Evolutionary conservation across 768 basidiomycete species (phyloP).

Genomic region (Artomyces pyxidatus): DNA sequence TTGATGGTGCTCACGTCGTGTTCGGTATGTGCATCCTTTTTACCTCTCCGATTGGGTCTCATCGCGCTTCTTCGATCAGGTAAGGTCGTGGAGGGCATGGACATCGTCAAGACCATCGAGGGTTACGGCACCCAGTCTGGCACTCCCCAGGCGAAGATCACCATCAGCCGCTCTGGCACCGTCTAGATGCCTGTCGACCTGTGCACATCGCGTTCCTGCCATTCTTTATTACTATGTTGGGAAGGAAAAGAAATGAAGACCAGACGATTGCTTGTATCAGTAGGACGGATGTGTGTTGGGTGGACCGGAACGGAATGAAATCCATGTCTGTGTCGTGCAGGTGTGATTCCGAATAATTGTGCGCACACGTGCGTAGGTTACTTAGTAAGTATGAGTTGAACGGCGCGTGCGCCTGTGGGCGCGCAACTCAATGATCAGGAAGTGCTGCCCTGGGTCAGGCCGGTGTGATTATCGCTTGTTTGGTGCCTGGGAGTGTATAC

Average conservation of each 20-base stretch:
- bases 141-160: conserved; percentile 35
- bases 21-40: conserved; percentile 47
- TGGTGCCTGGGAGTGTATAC: too few species aligned
- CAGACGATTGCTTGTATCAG: conserved; percentile 6
- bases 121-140: conserved; percentile 30
- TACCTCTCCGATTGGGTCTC: not conserved
- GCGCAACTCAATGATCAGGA: too few species aligned
- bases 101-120: conserved; percentile 42
- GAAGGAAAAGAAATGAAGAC: not conserved
- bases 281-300: too few species aligned
- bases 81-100: conserved; percentile 60
- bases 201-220: not conserved
- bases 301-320: too few species aligned
- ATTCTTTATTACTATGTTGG: not conserved
- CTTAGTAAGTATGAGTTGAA: too few species aligned
- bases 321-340: too few species aligned
- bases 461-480: too few species aligned
- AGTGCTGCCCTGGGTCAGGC: too few species aligned
- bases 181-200: conserved; percentile 21
- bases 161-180: conserved; percentile 49
- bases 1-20: conserved; percentile 80
- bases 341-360: too few species aligned
- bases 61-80: conserved; percentile 27
- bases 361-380: too few species aligned
- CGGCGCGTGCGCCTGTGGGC: too few species aligned